Percentiles rank a stretch among this genome's conserved stretches.
These are phyloP conservation scores for Inonotus obliquus DNA, from an alignment of 1,284 basidiomycete genomes.

Conservation along the genomic window DNA sequence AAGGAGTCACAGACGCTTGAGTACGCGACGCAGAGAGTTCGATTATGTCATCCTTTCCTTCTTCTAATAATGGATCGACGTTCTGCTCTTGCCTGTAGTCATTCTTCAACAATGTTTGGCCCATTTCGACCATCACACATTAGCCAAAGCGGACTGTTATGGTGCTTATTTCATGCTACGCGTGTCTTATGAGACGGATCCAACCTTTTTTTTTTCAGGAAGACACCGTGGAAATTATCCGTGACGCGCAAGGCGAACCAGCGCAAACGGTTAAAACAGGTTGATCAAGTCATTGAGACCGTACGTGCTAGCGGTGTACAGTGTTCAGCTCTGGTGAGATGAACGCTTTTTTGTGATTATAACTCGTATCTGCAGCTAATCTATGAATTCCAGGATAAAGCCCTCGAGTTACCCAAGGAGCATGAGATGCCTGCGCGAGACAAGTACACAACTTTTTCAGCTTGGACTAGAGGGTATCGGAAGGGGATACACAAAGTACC, in stretches of 20 bases:
- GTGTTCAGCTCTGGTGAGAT: constrained; percentile 67
- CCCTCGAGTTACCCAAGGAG: constrained; percentile 81
- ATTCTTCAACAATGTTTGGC: constrained; percentile 56
- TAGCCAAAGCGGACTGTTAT: constrained; percentile 71
- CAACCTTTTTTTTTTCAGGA: constrained; percentile 53
- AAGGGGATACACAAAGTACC: constrained; percentile 97
- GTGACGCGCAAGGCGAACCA: constrained; percentile 89
- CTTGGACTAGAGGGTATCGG: constrained; percentile 70
- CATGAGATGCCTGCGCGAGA: constrained; percentile 84
- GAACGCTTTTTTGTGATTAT: neutral
- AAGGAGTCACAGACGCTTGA: neutral
- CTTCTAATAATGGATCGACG: neutral
- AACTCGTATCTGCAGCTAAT: neutral
- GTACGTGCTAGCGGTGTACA: constrained; percentile 78
- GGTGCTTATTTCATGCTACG: constrained; percentile 38
- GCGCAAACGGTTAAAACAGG: constrained; percentile 82
- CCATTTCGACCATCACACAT: constrained; percentile 67
- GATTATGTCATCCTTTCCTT: neutral
- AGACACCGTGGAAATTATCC: constrained; percentile 91
- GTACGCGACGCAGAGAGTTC: constrained; percentile 7
- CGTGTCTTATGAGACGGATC: too few relatives aligned
- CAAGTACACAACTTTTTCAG: constrained; percentile 93
- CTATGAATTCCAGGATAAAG: constrained; percentile 44
- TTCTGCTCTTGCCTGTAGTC: neutral
- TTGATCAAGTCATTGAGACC: constrained; percentile 90